phyloP scores from a whole-genome alignment of 179 eudicot genomes.

The Nepenthes alata region DNA sequence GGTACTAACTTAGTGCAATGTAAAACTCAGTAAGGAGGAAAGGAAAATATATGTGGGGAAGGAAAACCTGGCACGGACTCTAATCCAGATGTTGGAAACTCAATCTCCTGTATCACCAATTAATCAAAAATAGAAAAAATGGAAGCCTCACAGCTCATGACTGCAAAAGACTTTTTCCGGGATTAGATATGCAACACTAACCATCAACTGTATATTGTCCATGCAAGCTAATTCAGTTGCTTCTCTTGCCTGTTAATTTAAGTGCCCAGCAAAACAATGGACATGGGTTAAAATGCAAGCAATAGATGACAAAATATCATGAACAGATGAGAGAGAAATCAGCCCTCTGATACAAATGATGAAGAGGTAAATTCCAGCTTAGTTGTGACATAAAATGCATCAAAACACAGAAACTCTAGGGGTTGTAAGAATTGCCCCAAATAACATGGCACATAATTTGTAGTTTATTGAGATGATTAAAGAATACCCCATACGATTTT shows the following conservation, averaged over 20 bases:
- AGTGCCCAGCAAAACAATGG: neutral
- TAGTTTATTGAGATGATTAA: no score
- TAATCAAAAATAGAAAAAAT: constrained; percentile 22
- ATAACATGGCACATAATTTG: no score
- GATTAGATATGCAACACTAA: constrained; percentile 11
- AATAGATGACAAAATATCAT: neutral
- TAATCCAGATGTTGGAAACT: constrained; percentile 89
- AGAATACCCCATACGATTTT: no score
- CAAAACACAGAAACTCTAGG: neutral
- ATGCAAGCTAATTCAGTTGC: constrained; percentile 68
- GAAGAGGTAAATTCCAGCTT: no score
- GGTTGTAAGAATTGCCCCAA: neutral
- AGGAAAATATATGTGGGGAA: constrained; percentile 1
- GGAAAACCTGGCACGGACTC: constrained; percentile 72
- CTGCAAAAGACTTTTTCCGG: neutral
- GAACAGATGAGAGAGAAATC: neutral
- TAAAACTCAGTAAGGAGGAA: neutral
- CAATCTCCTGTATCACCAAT: constrained; percentile 61
- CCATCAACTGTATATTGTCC: constrained; percentile 70
- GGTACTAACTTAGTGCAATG: neutral
- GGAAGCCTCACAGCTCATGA: neutral
- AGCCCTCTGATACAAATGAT: neutral
- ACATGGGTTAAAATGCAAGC: neutral
- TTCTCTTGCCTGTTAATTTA: constrained; percentile 62
- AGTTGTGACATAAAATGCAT: no score